Base-by-base conservation (phyloP, 2,329 filamentous ascomycete species). In the Hymenoscyphus albidus region DNA sequence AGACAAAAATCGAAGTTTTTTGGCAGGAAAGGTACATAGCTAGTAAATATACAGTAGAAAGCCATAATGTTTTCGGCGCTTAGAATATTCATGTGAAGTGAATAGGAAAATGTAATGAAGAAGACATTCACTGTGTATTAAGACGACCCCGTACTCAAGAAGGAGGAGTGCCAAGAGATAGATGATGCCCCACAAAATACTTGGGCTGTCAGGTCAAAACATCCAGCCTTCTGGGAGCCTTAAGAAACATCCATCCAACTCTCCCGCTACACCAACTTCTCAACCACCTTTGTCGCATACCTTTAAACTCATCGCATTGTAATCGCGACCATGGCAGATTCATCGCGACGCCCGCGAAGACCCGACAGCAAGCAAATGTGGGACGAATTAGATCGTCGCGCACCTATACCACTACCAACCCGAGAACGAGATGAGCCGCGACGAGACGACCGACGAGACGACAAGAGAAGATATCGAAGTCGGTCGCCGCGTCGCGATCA, bases 351-450 rank as follows among this genome's bases (percentile, higher is more conserved):
- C 60, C 74, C 80, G 22, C 73, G 77, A 42, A 76, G 78, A 48
- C 80, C 80, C n/a, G 86, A 88, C 70, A 85, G 82, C 75, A 82
- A 82, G 60, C 80, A 84, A 61, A 86, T 85, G 81, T 86, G 85
- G 84, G 86, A 89, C 67, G 81, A 83, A 54, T 77, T 68, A 39
- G 73, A 74, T 22, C 69, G 70, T 35, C 68, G 70, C 77, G 79
- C 69, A 42, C 65, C 68, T n/a, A 79, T 68, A 39, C 65, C 69
- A 18, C 75, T 75, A 62, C 75, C 77, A 35, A 70, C 72, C 7
- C 67, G 67, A 38, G 71, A 71, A 60, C 68, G 69, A 13, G 71
- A 70, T 31, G 70, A 69, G 14, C 65, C 65, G 39, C 70, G 62
- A 62, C 59, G 78, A 74, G 73, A 80, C 64, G 77, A 77, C 65